Base-by-base conservation (phyloP, 371 early-diverging fungal genomes). In the Mortierella sp. region DNA sequence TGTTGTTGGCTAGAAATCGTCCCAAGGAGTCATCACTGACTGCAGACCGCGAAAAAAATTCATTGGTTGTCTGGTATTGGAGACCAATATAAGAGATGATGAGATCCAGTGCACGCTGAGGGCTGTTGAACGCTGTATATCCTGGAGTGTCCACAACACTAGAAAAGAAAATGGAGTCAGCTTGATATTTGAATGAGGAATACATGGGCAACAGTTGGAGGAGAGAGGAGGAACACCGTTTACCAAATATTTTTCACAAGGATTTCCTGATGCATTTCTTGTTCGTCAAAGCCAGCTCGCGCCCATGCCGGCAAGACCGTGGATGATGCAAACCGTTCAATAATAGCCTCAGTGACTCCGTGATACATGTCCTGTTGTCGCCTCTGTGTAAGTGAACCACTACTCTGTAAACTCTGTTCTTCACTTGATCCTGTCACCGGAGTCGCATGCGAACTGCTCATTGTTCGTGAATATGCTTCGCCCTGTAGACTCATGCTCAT, bases 231-330 rank as follows among this genome's bases (percentile, higher is more conserved):
- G 4, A 25, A 3, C 37, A n/a, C 12, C 4, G 26, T 21, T n/a
- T 64, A 75, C 75, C 75, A 75, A 15, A 75, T 63, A 28, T 75
- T 75, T 63, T 75, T 75, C 23, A 75, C 70, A 28, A 70, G 70
- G 21, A 75, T 70, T 28, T 75, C 75, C 14, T 70, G 75, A 21
- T 70, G 66, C 56, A 62, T 47, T 14, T 75, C 75, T 44, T 66
- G 66, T 7, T 60, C 70, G 5, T 70, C 75, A n/a, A 70, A 51
- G 5, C 75, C 75, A 21, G 59, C 65, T 7, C 70, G 75, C 18
- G 75, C 75, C 75, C 75, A 75, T 44, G 65, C 61, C 7, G 74
- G 74, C 18, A 74, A 56, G 3, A 74, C 58, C 60, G 68, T 74
- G n/a, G 74, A 60, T 9, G 74, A 74, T 23, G 74, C 74, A 50